Evolutionary conservation across 2,329 filamentous ascomycete species (phyloP).

Genomic region (Colletotrichum tabaci): DNA sequence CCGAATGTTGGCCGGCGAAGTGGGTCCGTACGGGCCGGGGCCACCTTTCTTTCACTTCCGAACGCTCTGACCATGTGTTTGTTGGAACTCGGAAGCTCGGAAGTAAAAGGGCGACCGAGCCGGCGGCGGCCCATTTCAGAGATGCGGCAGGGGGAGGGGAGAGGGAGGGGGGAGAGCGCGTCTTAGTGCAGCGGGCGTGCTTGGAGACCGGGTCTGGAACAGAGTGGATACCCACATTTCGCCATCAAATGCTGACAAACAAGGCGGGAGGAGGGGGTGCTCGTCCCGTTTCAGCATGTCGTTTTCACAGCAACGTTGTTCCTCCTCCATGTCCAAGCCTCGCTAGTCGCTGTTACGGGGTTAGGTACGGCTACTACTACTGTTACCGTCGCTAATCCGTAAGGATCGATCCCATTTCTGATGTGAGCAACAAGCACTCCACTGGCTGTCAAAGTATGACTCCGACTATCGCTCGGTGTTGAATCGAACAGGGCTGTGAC

Average conservation of each 20-base stretch:
- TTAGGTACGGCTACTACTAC: too few species aligned
- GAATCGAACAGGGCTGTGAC: slow-evolving; percentile 23
- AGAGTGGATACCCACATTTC: neutral
- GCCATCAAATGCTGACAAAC: slow-evolving; percentile 21
- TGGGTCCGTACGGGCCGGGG: slow-evolving; percentile 32
- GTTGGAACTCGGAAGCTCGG: neutral
- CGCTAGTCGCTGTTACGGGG: neutral
- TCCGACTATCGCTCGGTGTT: neutral
- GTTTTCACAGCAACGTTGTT: slow-evolving; percentile 15
- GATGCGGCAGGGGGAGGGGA: neutral
- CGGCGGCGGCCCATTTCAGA: neutral
- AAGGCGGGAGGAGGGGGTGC: neutral
- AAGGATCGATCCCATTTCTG: slow-evolving; percentile 12
- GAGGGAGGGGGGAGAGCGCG: neutral
- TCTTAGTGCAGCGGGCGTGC: neutral
- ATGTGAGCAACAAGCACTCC: slow-evolving; percentile 15
- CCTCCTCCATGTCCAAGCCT: neutral
- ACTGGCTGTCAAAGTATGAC: slow-evolving; percentile 15
- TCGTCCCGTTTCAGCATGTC: slow-evolving; percentile 7
- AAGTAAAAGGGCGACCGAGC: neutral
- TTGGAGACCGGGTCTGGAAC: neutral
- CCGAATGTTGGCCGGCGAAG: slow-evolving; percentile 25
- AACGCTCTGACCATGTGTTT: slow-evolving; percentile 41
- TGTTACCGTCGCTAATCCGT: neutral
- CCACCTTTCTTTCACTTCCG: neutral